These are phyloP conservation scores for Pichiaceae sp. DNA, from an alignment of 1,139 yeast species.

Conservation along the genomic window DNA sequence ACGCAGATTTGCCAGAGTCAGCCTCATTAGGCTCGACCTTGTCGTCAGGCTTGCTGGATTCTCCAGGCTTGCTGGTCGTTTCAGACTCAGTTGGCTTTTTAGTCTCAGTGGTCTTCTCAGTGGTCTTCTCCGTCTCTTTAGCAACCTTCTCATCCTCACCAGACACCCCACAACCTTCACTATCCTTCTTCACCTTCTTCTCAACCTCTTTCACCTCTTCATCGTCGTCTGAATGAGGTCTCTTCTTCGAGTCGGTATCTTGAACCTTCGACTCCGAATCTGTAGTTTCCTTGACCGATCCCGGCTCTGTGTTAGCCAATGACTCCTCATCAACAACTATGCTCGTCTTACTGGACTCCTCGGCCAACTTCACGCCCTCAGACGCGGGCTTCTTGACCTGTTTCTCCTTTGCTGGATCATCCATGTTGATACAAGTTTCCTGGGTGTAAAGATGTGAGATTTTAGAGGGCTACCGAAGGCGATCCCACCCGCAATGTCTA, in stretches of 20 bases:
- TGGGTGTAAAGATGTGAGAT: too few relatives aligned
- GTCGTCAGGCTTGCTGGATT: too few relatives aligned
- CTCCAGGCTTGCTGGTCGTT: too few relatives aligned
- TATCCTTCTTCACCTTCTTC: constrained; percentile 1
- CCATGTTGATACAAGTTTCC: too few relatives aligned
- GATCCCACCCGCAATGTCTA: too few relatives aligned
- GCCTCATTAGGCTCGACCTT: too few relatives aligned
- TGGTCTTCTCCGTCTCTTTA: constrained; percentile 2
- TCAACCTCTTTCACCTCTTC: constrained; percentile 2
- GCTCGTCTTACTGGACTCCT: too few relatives aligned
- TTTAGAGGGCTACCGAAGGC: too few relatives aligned
- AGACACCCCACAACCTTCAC: constrained; percentile 1
- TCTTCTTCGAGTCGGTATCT: constrained; percentile 1
- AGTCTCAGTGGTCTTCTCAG: background rate
- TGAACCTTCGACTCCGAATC: background rate
- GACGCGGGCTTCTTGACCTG: constrained; percentile 6
- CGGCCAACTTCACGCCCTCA: too few relatives aligned
- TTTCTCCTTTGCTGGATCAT: too few relatives aligned
- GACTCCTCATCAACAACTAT: constrained; percentile 4
- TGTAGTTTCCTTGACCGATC: constrained; percentile 1
- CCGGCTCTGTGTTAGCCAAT: background rate
- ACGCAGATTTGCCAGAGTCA: too few relatives aligned
- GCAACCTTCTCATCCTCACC: constrained; percentile 3
- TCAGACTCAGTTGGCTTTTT: too few relatives aligned
- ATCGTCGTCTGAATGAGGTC: background rate